phyloP scores from a whole-genome alignment of 2,329 filamentous ascomycete genomes.

The Phoma herbarum region DNA sequence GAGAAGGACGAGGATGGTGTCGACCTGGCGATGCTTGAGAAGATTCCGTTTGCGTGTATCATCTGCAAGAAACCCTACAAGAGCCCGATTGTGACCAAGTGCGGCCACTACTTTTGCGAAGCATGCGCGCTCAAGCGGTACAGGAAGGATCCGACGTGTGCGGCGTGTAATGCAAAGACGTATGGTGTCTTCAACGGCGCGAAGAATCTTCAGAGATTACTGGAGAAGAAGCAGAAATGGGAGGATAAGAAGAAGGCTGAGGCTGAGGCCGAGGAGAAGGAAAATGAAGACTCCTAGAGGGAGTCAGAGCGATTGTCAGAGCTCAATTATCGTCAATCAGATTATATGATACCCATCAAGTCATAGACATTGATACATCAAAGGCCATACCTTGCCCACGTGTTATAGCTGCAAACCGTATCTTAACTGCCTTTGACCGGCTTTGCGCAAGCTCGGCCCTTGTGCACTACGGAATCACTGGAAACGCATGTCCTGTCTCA shows the following conservation, averaged over 20 bases:
- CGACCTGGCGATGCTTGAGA: conserved; percentile 77
- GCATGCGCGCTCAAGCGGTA: conserved; percentile 87
- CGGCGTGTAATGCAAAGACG: conserved; percentile 84
- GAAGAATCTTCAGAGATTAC: conserved; percentile 79
- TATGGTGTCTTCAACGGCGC: conserved; percentile 90
- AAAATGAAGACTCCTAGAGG: conserved; percentile 27
- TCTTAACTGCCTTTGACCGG: too few relatives aligned
- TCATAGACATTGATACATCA: too few relatives aligned
- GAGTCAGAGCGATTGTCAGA: neutral
- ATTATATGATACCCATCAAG: conserved; percentile 12
- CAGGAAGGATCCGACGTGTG: conserved; percentile 84
- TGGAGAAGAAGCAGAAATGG: conserved; percentile 75
- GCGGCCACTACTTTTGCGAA: conserved; percentile 96
- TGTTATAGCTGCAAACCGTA: too few relatives aligned
- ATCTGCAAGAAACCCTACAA: conserved; percentile 84
- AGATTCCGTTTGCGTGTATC: conserved; percentile 88
- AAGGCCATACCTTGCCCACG: too few relatives aligned
- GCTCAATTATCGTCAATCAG: neutral
- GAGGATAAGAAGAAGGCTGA: conserved; percentile 66
- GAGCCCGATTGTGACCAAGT: conserved; percentile 84
- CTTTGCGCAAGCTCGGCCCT: too few relatives aligned
- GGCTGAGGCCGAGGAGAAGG: conserved; percentile 57
- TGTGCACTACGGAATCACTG: too few relatives aligned
- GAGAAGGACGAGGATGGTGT: conserved; percentile 60
- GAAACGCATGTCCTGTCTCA: too few relatives aligned